A percentile compares a stretch with the other conserved stretches of the same genome.
phyloP scores from a whole-genome alignment of 140 eudicot genomes.

The Ambrosia hybrid region DNA sequence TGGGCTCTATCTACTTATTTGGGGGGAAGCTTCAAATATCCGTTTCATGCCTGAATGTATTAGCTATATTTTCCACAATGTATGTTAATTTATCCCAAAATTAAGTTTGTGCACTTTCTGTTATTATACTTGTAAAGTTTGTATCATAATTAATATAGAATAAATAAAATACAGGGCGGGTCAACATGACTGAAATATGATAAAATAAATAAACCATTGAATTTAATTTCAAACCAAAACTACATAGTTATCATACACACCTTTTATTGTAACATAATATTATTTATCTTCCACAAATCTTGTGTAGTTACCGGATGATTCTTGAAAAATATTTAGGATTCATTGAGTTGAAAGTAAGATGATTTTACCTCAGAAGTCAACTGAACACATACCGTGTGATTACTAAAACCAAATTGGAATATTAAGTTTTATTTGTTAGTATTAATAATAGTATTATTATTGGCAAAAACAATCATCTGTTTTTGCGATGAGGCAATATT shows the following conservation, averaged over 20 bases:
- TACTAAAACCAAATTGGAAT: background rate
- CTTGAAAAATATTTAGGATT: background rate
- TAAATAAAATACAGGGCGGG: background rate
- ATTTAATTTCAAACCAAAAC: constrained; percentile 1
- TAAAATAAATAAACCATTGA: constrained; percentile 8
- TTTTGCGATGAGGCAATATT: background rate
- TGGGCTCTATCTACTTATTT: constrained; percentile 95
- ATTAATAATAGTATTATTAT: background rate
- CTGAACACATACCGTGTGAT: background rate
- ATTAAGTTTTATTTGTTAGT: background rate
- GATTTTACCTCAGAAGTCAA: constrained; percentile 10
- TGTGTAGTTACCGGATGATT: constrained; percentile 4
- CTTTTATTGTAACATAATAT: constrained; percentile 1
- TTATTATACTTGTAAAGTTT: constrained; percentile 19
- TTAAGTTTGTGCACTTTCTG: background rate
- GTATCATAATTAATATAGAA: constrained; percentile 5
- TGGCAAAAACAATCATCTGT: background rate
- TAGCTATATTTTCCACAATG: constrained; percentile 95
- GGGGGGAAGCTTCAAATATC: constrained; percentile 99
- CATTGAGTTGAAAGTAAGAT: constrained; percentile 10
- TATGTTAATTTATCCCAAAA: constrained; percentile 38
- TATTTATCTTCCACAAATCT: background rate
- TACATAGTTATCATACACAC: constrained; percentile 14
- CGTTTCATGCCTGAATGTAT: constrained; percentile 99
- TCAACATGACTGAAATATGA: constrained; percentile 9